Evolutionary conservation across 2,329 filamentous ascomycete genomes (phyloP).

Genomic region (Fonsecaea pedrosoi): DNA sequence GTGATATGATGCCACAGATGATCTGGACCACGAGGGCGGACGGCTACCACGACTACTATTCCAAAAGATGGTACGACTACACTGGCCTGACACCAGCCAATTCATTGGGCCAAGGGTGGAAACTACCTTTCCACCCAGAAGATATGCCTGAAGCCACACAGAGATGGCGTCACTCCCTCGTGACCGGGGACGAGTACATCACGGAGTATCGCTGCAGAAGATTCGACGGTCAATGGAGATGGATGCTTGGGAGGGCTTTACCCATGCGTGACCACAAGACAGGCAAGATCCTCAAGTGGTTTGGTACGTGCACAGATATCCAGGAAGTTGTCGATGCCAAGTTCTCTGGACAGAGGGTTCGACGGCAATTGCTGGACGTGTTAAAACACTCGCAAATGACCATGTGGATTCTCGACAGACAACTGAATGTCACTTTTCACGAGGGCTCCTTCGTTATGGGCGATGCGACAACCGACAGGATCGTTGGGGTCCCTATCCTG

Average conservation of each 20-base stretch:
- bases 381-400: slow-evolving; percentile 77
- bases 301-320: slow-evolving; percentile 80
- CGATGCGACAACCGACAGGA: slow-evolving; percentile 17
- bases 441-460: slow-evolving; percentile 60
- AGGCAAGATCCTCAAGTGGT: slow-evolving; percentile 77
- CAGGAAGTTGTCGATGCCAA: slow-evolving; percentile 75
- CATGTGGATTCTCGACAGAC: slow-evolving; percentile 72
- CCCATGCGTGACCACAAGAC: slow-evolving; percentile 70
- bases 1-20: slow-evolving; percentile 73
- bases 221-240: slow-evolving; percentile 73
- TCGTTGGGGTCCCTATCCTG: slow-evolving; percentile 44
- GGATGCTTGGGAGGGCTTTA: slow-evolving; percentile 77
- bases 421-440: slow-evolving; percentile 69
- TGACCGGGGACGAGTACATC: slow-evolving; percentile 71
- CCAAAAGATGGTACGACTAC: slow-evolving; percentile 79
- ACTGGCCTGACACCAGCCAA: slow-evolving; percentile 70
- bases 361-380: slow-evolving; percentile 74
- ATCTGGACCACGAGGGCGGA: slow-evolving; percentile 76
- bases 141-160: slow-evolving; percentile 65
- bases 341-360: slow-evolving; percentile 68
- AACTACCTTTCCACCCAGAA: slow-evolving; percentile 71
- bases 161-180: slow-evolving; percentile 68
- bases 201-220: slow-evolving; percentile 74
- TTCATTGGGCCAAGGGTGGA: slow-evolving; percentile 69
- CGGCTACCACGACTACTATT: slow-evolving; percentile 75